phyloP scores from a whole-genome alignment of 208 protist genomes.

The Angomonas deanei region DNA sequence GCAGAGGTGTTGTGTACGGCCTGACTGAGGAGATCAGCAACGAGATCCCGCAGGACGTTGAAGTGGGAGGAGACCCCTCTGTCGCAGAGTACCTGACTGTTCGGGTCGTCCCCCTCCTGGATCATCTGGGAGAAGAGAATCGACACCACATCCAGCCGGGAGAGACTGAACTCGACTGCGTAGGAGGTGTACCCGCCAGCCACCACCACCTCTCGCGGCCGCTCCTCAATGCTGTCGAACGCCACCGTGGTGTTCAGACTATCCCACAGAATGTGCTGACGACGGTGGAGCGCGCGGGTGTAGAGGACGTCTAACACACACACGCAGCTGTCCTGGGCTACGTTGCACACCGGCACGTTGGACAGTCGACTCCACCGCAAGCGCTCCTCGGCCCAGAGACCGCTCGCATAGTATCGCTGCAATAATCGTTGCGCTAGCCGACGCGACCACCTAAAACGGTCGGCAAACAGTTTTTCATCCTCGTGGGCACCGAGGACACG shows the following conservation, averaged over 20 bases:
- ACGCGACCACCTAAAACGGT: conserved; percentile 78
- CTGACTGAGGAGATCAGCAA: conserved; percentile 75
- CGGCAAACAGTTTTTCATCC: conserved; percentile 76
- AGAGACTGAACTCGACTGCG: conserved; percentile 84
- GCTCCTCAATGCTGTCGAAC: conserved; percentile 76
- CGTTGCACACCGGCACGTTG: conserved; percentile 83
- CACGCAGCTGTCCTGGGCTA: conserved; percentile 80
- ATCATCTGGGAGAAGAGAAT: conserved; percentile 88
- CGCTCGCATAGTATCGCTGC: conserved; percentile 76
- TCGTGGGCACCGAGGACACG: conserved; percentile 72
- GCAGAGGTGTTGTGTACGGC: conserved; percentile 55
- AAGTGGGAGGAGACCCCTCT: conserved; percentile 84
- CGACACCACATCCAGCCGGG: conserved; percentile 81
- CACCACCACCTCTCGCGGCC: conserved; percentile 71
- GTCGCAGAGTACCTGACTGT: conserved; percentile 63
- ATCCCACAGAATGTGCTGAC: conserved; percentile 78
- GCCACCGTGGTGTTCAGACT: conserved; percentile 53
- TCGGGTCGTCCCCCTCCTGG: conserved; percentile 81
- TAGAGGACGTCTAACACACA: conserved; percentile 84
- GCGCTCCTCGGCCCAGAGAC: conserved; percentile 81
- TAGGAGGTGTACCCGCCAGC: conserved; percentile 74
- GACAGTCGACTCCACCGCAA: conserved; percentile 71
- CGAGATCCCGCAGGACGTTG: conserved; percentile 85
- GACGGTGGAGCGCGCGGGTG: conserved; percentile 62
- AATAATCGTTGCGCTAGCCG: conserved; percentile 61